These are phyloP conservation scores for Globisporangium nagaii DNA, from an alignment of 352 stramenopile species.

Conservation along the genomic window DNA sequence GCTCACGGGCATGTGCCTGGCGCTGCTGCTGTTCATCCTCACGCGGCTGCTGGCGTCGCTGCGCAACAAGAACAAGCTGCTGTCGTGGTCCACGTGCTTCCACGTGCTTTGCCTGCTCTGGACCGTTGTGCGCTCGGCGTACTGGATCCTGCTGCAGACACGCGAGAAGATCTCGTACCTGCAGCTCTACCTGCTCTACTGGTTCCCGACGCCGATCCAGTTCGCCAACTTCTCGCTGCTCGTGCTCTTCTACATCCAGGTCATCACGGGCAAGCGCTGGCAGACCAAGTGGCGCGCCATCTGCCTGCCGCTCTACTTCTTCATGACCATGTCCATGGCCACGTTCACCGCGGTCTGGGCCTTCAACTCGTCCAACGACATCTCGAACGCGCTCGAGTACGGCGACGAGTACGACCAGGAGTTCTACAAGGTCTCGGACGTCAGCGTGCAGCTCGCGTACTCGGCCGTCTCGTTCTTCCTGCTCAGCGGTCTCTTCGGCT, in stretches of 20 bases:
- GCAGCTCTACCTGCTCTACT: conserved; percentile 84
- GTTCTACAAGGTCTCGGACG: conserved; percentile 72
- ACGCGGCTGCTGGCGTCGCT: conserved; percentile 56
- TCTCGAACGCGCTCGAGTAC: conserved; percentile 52
- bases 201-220: conserved; percentile 81
- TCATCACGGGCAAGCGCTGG: conserved; percentile 76
- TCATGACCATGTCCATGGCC: conserved; percentile 77
- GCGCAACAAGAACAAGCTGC: conserved; percentile 79
- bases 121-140: conserved; percentile 73
- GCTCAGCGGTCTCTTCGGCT: conserved; percentile 73
- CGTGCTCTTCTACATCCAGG: conserved; percentile 87
- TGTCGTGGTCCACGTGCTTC: conserved; percentile 83
- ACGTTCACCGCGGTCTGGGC: conserved; percentile 85
- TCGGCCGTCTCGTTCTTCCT: conserved; percentile 78
- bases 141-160: conserved; percentile 82
- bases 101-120: conserved; percentile 76
- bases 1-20: conserved; percentile 70
- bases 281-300: conserved; percentile 65
- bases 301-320: conserved; percentile 78
- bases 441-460: conserved; percentile 79
- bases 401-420: conserved; percentile 83
- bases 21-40: conserved; percentile 69
- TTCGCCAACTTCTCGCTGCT: conserved; percentile 88
- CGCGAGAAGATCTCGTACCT: conserved; percentile 72
- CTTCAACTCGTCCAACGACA: conserved; percentile 82